Conservation (phyloP, 257 asterid genomes). For the Linaria vulgaris region DNA sequence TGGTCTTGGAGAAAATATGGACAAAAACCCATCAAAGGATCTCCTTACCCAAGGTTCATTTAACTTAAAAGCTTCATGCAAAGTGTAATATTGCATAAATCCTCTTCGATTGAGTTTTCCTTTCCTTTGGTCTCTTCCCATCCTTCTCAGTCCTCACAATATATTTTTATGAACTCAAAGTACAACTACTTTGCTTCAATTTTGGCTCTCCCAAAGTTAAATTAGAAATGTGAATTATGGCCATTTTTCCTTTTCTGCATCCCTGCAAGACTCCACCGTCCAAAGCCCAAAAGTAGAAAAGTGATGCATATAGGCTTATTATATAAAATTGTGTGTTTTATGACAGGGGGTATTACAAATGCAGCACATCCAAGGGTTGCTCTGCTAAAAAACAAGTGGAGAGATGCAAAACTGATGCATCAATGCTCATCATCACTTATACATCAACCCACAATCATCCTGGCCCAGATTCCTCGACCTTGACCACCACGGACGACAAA, state of each 20-base stretch:
- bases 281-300: neutral
- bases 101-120: neutral
- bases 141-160: neutral
- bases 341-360: slow-evolving; percentile 74
- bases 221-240: slow-evolving; percentile 1
- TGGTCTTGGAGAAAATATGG: slow-evolving; percentile 86
- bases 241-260: neutral
- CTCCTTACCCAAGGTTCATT: slow-evolving; percentile 68
- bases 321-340: slow-evolving; percentile 14
- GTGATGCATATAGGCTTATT: too few species aligned
- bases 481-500: slow-evolving; percentile 18
- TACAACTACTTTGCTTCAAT: slow-evolving; percentile 6
- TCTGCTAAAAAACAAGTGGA: slow-evolving; percentile 83
- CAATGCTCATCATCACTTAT: slow-evolving; percentile 69
- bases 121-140: neutral
- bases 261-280: neutral
- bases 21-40: slow-evolving; percentile 76
- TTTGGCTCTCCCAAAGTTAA: neutral
- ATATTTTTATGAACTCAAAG: slow-evolving; percentile 17
- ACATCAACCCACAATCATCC: slow-evolving; percentile 73
- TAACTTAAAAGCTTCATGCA: neutral
- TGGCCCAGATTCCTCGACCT: slow-evolving; percentile 33
- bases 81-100: neutral
- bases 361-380: slow-evolving; percentile 84
- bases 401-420: slow-evolving; percentile 63